Evolutionary conservation across 306 rosid genomes (phyloP), one percentile per base, ranked within the genome.

Genomic region (Citrullus colocynthis): DNA sequence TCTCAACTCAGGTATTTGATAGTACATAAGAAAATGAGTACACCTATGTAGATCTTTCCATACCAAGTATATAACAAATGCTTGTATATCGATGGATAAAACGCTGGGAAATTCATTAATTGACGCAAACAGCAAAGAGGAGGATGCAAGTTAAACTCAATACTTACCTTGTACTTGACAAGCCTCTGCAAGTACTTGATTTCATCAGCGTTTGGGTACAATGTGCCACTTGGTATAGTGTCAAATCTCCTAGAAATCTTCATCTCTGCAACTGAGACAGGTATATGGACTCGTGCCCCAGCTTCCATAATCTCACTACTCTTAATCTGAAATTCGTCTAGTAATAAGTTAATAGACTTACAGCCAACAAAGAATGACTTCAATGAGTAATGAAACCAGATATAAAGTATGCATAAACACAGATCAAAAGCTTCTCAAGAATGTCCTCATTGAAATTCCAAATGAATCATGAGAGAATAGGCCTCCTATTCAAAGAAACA

Each of bases 161-260:
- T 75, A 74, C 90, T 49, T 87, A 83, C 98, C 96, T 87, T 95
- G 87, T 95, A 92, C 80, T 87, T 86, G 81, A 95, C 90, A 79
- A 92, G 97, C 88, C 98, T 89, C 70, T 95, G 96, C 82, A 95
- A 79, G 85, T 95, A 95, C 81, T 86, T 83, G 81, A 95, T 95
- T 89, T 95, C 98, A 59, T 95, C 97, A 24, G 97, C 97, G 86
- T 92, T 95, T 45, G 98, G 98, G 82, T 92, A 82, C 45, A 95
- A 85, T 42, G 98, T 95, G 77, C 95, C 98, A 84, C 97, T 87
- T 51, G 96, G 98, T 57, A 95, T 92, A 74, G 96, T 80, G 84
- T 92, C 98, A 69, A 77, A 95, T 89, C 98, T 84, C 87, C 82
- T 90, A 24, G 98, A 90, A 85, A 95, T 80, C 83, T 84, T 89